Percentiles rank a stretch among this genome's conserved stretches.
phyloP scores from a whole-genome alignment of 139 green algal species.

The Ostreobium quekettii region DNA sequence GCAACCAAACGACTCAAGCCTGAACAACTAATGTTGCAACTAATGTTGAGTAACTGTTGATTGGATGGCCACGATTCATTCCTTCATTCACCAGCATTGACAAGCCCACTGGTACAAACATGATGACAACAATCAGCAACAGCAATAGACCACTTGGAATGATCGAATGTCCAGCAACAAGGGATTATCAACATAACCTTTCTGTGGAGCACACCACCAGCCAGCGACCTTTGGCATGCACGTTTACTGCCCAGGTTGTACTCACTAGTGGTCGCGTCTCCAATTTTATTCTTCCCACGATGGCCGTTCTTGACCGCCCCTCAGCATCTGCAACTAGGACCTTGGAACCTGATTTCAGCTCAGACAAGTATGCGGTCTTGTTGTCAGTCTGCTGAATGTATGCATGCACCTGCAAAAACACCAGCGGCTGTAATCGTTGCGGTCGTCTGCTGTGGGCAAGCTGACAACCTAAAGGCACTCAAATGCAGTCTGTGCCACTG shows the following conservation, averaged over 20 bases:
- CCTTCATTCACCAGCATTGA: background rate
- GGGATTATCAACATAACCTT: background rate
- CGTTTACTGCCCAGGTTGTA: background rate
- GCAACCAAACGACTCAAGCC: too few species aligned
- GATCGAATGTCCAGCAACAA: background rate
- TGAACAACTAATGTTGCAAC: too few species aligned
- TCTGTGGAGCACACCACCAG: background rate
- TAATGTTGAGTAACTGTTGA: too few species aligned
- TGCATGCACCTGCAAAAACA: constrained; percentile 68
- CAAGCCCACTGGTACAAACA: background rate
- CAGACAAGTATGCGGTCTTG: constrained; percentile 75
- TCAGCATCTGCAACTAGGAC: constrained; percentile 56
- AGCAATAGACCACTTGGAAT: background rate
- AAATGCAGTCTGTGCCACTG: too few species aligned
- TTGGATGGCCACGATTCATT: background rate
- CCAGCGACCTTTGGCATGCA: background rate
- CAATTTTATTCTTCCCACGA: constrained; percentile 68
- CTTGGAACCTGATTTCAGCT: constrained; percentile 49
- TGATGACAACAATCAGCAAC: too few species aligned
- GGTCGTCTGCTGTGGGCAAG: constrained; percentile 62
- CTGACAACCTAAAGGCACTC: too few species aligned
- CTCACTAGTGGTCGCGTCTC: constrained; percentile 63
- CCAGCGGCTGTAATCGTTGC: constrained; percentile 57
- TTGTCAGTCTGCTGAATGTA: constrained; percentile 53
- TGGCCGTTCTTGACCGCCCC: constrained; percentile 36